These are phyloP conservation scores for Rosa chinensis DNA, from an alignment of 306 rosid genomes.

Conservation along the genomic window DNA sequence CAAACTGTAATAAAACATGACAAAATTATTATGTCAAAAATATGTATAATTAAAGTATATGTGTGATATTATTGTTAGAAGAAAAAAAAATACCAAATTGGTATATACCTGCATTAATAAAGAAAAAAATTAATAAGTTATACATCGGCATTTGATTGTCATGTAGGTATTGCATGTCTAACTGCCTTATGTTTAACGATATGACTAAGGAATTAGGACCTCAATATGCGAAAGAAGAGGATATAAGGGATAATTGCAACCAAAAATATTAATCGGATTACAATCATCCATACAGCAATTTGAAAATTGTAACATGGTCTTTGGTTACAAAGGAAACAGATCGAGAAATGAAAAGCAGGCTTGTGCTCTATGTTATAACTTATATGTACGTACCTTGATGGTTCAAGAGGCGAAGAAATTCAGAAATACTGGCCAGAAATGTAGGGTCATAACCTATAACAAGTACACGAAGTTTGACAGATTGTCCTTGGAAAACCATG, in stretches of 20 bases:
- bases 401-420: constrained; percentile 9
- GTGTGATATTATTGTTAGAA: not conserved
- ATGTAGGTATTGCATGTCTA: not conserved
- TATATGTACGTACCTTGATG: constrained; percentile 21
- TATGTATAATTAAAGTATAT: not conserved
- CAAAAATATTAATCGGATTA: not conserved
- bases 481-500: not conserved
- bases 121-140: not conserved
- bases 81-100: not conserved
- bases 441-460: constrained; percentile 11
- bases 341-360: not conserved
- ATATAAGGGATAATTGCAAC: not conserved
- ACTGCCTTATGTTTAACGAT: too few species aligned
- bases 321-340: not conserved
- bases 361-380: not conserved
- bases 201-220: not conserved
- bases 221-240: not conserved
- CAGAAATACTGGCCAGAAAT: constrained; percentile 10
- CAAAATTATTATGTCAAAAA: not conserved
- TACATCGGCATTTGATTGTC: not conserved
- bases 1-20: constrained; percentile 7
- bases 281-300: not conserved
- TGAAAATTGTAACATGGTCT: not conserved
- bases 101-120: not conserved
- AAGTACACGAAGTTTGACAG: constrained; percentile 15